These are phyloP conservation scores for Chaetomidium leptoderma DNA, from an alignment of 495 filamentous ascomycete species.

Conservation along the genomic window DNA sequence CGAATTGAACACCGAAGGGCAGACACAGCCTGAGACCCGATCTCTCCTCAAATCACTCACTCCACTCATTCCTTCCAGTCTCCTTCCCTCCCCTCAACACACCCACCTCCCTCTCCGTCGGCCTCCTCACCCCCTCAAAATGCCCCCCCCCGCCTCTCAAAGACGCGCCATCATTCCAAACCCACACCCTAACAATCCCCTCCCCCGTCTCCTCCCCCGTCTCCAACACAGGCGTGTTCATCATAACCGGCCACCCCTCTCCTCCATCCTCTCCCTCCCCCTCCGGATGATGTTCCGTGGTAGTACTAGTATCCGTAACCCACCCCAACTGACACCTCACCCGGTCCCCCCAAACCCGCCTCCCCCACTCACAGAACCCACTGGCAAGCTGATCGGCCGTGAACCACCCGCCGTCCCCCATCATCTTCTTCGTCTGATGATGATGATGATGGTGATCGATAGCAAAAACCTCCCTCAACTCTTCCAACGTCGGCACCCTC, in stretches of 20 bases:
- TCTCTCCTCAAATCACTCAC: background rate
- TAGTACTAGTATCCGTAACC: too few relatives aligned
- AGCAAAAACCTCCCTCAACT: conserved; percentile 5
- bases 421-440: background rate
- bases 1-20: too few relatives aligned
- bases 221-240: conserved; percentile 20
- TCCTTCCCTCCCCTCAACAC: background rate
- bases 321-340: conserved; percentile 23
- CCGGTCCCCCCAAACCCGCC: background rate
- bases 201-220: conserved; percentile 18
- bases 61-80: too few relatives aligned
- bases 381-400: conserved; percentile 20
- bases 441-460: too few relatives aligned
- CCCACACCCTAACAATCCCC: conserved; percentile 26
- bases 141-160: conserved; percentile 22
- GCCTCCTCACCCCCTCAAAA: conserved; percentile 22
- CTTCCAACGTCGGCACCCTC: conserved; percentile 9
- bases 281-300: too few relatives aligned
- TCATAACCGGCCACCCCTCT: conserved; percentile 21
- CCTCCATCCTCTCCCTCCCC: background rate
- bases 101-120: conserved; percentile 8
- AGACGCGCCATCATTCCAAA: conserved; percentile 24
- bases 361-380: conserved; percentile 18
- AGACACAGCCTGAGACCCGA: too few relatives aligned
- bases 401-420: conserved; percentile 10